Conservation (phyloP, 139 green algal species). For the Astrephomene gubernaculifera region DNA sequence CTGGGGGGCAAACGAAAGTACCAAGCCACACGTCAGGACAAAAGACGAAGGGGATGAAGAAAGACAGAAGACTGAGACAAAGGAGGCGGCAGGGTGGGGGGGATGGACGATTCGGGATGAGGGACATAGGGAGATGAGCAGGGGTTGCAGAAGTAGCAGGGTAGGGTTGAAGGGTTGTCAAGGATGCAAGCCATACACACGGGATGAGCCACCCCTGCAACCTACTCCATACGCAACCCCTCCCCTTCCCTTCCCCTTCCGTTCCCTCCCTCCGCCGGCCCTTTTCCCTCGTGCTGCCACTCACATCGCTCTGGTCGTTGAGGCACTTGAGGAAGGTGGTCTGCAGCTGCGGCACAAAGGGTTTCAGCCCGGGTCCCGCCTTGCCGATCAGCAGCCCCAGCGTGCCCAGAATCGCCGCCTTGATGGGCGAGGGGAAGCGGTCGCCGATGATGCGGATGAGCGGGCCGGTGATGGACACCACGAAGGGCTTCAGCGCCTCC, state of each 20-base stretch:
- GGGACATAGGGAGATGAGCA: too few species aligned
- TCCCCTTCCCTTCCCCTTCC: not conserved
- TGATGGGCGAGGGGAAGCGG: conserved; percentile 77
- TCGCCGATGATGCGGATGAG: conserved; percentile 96
- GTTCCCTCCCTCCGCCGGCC: not conserved
- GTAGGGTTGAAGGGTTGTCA: too few species aligned
- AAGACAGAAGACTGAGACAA: too few species aligned
- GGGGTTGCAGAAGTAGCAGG: too few species aligned
- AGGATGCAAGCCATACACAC: too few species aligned
- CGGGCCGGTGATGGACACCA: conserved; percentile 94
- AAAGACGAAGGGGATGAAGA: too few species aligned
- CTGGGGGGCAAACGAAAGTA: too few species aligned
- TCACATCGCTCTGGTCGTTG: conserved; percentile 65
- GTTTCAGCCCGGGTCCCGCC: conserved; percentile 89
- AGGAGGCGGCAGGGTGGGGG: too few species aligned
- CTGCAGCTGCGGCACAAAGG: conserved; percentile 98
- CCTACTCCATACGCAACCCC: not conserved
- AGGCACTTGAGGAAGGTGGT: conserved; percentile 99
- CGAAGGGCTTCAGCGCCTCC: conserved; percentile 88
- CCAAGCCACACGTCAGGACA: too few species aligned
- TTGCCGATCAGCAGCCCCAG: conserved; percentile 90
- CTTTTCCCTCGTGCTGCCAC: not conserved
- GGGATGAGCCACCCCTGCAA: too few species aligned
- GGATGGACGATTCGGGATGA: too few species aligned
- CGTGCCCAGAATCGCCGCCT: conserved; percentile 91